A percentile compares a stretch with the other conserved stretches of the same genome.
Conservation (phyloP, 768 basidiomycete genomes). For the Suillus subalutaceus region DNA sequence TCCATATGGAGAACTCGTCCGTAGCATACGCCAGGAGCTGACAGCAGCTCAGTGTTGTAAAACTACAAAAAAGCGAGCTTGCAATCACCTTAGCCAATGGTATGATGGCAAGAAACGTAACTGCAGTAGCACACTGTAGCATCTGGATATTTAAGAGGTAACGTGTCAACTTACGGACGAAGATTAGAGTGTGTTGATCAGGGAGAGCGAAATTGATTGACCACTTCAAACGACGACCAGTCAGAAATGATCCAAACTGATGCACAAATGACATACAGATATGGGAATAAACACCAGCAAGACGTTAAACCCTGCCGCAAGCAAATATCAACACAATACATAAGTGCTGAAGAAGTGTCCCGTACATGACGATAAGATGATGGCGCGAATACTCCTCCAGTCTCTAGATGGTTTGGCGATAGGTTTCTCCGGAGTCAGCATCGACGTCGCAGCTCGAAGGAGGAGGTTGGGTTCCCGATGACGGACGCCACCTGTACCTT, state of each 20-base stretch:
- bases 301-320: conserved; percentile 65
- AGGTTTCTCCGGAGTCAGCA: conserved; percentile 38
- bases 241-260: conserved; percentile 7
- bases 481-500: too few species aligned
- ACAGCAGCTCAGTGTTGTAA: background rate
- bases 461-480: too few species aligned
- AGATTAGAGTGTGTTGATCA: conserved; percentile 60
- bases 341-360: background rate
- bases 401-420: conserved; percentile 41
- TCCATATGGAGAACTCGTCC: too few species aligned
- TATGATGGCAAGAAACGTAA: conserved; percentile 80
- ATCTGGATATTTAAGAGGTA: background rate
- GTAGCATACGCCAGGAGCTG: conserved; percentile 44
- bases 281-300: conserved; percentile 72
- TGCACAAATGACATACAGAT: conserved; percentile 45
- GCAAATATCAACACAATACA: conserved; percentile 10
- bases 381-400: conserved; percentile 51
- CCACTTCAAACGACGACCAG: conserved; percentile 53
- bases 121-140: conserved; percentile 35
- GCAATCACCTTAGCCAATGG: conserved; percentile 73
- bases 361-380: conserved; percentile 62
- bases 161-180: conserved; percentile 58
- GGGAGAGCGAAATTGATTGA: conserved; percentile 64
- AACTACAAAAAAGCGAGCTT: background rate
- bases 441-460: conserved; percentile 33